These are phyloP conservation scores for Diaporthe humulicola DNA, from an alignment of 2,329 filamentous ascomycete genomes.

Conservation along the genomic window DNA sequence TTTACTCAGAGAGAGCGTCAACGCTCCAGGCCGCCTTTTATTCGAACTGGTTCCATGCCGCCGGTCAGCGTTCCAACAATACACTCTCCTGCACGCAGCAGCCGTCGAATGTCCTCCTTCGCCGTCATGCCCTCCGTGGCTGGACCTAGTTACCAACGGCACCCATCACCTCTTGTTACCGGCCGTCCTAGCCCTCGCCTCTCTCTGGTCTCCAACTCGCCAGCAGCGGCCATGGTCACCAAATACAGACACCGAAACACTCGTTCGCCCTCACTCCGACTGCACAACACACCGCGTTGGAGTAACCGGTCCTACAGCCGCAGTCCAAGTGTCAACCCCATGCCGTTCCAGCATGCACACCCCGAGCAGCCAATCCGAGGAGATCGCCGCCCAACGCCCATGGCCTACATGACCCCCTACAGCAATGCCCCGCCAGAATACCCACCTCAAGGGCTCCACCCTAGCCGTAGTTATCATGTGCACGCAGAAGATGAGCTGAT, in stretches of 20 bases:
- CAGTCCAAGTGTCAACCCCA: constrained; percentile 47
- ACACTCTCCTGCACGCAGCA: constrained; percentile 47
- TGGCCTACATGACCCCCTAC: constrained; percentile 82
- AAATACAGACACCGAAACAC: constrained; percentile 62
- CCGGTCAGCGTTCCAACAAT: constrained; percentile 50
- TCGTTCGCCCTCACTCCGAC: constrained; percentile 67
- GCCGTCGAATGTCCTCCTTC: constrained; percentile 29
- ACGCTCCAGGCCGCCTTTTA: constrained; percentile 59
- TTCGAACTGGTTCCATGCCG: constrained; percentile 68
- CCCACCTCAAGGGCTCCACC: background rate
- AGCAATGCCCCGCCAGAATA: constrained; percentile 70
- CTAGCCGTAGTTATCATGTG: constrained; percentile 22
- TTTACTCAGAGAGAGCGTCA: constrained; percentile 54
- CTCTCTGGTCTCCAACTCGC: constrained; percentile 53
- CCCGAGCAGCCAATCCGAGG: constrained; percentile 50
- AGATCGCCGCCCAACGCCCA: constrained; percentile 65
- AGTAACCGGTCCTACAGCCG: constrained; percentile 55
- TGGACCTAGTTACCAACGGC: constrained; percentile 49
- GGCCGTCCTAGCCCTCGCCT: constrained; percentile 48
- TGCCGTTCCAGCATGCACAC: constrained; percentile 58
- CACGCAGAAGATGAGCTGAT: constrained; percentile 47
- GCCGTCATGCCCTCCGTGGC: constrained; percentile 4
- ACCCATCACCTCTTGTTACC: constrained; percentile 53
- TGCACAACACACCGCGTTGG: constrained; percentile 68
- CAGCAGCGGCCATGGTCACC: constrained; percentile 39